Evolutionary conservation across 768 basidiomycete genomes (phyloP), one percentile per base, ranked within the genome.

Genomic region (Dentipellis fragilis): DNA sequence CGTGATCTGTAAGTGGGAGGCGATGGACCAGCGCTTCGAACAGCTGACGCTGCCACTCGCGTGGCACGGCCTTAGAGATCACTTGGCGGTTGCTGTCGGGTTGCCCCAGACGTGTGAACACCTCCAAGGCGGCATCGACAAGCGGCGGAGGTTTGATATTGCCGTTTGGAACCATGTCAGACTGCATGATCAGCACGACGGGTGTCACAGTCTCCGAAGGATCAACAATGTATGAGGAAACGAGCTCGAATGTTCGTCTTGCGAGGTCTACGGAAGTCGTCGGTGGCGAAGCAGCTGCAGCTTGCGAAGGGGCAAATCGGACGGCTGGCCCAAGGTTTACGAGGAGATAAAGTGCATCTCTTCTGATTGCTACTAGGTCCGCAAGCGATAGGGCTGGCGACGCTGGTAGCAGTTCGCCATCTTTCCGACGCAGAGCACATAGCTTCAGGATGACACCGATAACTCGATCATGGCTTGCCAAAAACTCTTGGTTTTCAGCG

Each of bases 91-190:
- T 95, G 35, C 73, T 70, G 69, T 98, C 95, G 16, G 74, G 70
- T 50, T 87, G 85, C 36, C 83, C 80, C 55, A 96, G 70, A 40
- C 83, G 81, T n/a, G 87, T 85, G 63, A 93, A 88, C 2, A 84
- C 81, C 58, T 95, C 89, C 52, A 97, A 74, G n/a, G 91, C 89
- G 35, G 80, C 71, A 61, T 93, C 89, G 8, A 82, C 75, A 38
- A 84, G 72, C 22, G 75, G 67, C 0, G 86, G 81, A 19, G 87
- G 85, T 56, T 73, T 80, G 22, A 72, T 65, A 54, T 66, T 69
- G 29, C 70, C 69, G 37, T 71, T 68, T 14, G 74, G 71, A 6
- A 72, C 65, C 9, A 69, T 64, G 5, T 82, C 81, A 51, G 71
- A 69, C 38, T 79, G 69, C 60, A 87, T 78, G n/a, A 85, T 68